Evolutionary conservation across 306 rosid species (phyloP).

Genomic region (Vicia sativa): DNA sequence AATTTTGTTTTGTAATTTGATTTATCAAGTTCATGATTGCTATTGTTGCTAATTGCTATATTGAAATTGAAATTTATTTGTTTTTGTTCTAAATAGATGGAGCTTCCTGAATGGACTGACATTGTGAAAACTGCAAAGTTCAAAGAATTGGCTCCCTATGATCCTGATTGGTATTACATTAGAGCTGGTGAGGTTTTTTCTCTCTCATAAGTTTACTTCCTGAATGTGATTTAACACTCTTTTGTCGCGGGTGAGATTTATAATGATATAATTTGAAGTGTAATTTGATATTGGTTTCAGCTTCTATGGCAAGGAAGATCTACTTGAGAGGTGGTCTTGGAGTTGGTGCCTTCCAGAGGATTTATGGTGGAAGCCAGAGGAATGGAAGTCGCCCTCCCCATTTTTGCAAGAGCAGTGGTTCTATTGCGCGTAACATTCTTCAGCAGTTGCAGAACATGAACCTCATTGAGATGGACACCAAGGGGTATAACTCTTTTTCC

Average conservation of each 20-base stretch:
- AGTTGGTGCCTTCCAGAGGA: constrained; percentile 69
- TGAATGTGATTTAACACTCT: not conserved
- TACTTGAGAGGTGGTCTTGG: constrained; percentile 82
- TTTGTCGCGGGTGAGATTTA: not conserved
- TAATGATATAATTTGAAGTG: not conserved
- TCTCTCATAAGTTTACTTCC: not conserved
- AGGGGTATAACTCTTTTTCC: constrained; percentile 49
- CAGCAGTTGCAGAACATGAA: constrained; percentile 61
- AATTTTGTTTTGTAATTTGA: no score
- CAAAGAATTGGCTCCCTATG: constrained; percentile 75
- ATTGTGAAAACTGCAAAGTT: constrained; percentile 68
- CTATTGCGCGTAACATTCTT: constrained; percentile 71
- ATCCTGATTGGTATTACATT: constrained; percentile 70
- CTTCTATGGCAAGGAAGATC: constrained; percentile 78
- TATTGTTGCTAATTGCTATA: not conserved
- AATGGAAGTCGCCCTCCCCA: constrained; percentile 83
- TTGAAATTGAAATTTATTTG: not conserved
- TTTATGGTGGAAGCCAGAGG: constrained; percentile 78
- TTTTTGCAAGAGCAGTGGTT: constrained; percentile 72
- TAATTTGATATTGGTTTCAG: constrained; percentile 36
- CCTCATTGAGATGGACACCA: constrained; percentile 59
- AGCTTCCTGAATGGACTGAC: constrained; percentile 74
- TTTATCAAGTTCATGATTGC: not conserved
- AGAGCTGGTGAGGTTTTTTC: constrained; percentile 53
- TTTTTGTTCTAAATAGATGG: constrained; percentile 45